phyloP scores from a whole-genome alignment of 164 flowering plant genomes.

The Kalanchoe fedtschenkoi region DNA sequence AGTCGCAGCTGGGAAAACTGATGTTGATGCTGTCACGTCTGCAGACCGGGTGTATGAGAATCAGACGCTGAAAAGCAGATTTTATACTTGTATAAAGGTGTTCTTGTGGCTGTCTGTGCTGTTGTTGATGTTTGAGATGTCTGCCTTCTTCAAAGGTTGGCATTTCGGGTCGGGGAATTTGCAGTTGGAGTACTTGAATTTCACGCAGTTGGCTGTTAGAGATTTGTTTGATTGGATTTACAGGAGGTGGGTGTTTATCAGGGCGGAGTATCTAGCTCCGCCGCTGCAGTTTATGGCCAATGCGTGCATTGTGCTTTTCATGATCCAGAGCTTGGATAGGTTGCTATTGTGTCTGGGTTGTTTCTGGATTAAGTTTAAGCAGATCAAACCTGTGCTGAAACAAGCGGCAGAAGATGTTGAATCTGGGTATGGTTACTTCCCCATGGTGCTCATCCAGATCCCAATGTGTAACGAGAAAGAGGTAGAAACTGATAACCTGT shows the following conservation, averaged over 20 bases:
- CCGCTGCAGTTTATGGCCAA: conserved; percentile 72
- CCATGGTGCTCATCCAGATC: conserved; percentile 95
- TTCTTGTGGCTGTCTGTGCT: conserved; percentile 55
- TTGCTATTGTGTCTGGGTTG: conserved; percentile 73
- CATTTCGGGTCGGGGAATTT: conserved; percentile 40
- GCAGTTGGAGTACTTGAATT: conserved; percentile 29
- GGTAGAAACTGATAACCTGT: conserved; percentile 31
- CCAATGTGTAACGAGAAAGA: conserved; percentile 98
- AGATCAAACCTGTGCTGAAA: conserved; percentile 60
- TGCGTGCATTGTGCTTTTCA: conserved; percentile 59
- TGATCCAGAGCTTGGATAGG: conserved; percentile 76
- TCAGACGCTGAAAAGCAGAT: conserved; percentile 29
- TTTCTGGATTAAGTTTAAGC: conserved; percentile 71
- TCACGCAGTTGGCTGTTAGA: conserved; percentile 27
- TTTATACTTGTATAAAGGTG: conserved; percentile 50
- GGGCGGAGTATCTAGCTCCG: conserved; percentile 84
- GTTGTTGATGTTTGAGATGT: conserved; percentile 58
- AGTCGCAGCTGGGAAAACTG: conserved; percentile 59
- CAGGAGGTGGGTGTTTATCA: conserved; percentile 60
- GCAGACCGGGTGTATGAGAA: conserved; percentile 20
- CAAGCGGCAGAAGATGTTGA: conserved; percentile 37
- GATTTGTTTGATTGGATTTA: conserved; percentile 55
- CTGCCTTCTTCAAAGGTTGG: conserved; percentile 75
- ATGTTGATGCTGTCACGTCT: conserved; percentile 10
- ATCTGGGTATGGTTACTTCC: conserved; percentile 52